These are phyloP conservation scores for Neurospora sp. DNA, from an alignment of 495 filamentous ascomycete species.

Conservation along the genomic window DNA sequence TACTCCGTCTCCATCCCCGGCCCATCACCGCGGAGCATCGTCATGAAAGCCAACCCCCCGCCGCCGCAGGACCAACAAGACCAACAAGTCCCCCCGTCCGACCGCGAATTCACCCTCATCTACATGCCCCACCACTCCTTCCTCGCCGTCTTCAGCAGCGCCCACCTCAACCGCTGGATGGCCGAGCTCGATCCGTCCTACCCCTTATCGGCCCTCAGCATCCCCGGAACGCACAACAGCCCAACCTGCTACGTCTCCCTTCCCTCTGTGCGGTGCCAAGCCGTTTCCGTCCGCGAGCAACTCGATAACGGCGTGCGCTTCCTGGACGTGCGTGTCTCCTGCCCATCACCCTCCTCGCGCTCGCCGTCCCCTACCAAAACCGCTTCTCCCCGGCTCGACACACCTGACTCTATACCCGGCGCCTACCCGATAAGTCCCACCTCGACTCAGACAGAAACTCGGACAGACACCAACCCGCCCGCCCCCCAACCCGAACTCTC, in stretches of 20 bases:
- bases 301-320: slow-evolving; percentile 88
- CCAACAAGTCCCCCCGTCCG: not conserved
- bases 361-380: slow-evolving; percentile 22
- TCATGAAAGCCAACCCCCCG: not conserved
- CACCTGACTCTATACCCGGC: slow-evolving; percentile 46
- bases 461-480: not conserved
- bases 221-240: slow-evolving; percentile 94
- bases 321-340: slow-evolving; percentile 74
- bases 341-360: slow-evolving; percentile 1
- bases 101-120: slow-evolving; percentile 57
- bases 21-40: slow-evolving; percentile 14
- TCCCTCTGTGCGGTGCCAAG: slow-evolving; percentile 90
- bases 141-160: slow-evolving; percentile 68
- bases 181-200: slow-evolving; percentile 52
- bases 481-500: not conserved
- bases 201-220: slow-evolving; percentile 70
- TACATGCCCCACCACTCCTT: slow-evolving; percentile 54
- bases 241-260: slow-evolving; percentile 74
- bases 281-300: slow-evolving; percentile 63
- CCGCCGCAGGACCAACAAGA: not conserved
- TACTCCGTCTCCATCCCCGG: slow-evolving; percentile 33
- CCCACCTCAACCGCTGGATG: slow-evolving; percentile 76
- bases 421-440: slow-evolving; percentile 37
- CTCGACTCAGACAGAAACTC: slow-evolving; percentile 27
- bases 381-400: not conserved